Evolutionary conservation across 371 early-diverging fungal genomes (phyloP).

Genomic region (Blastocladiella emersonii): DNA sequence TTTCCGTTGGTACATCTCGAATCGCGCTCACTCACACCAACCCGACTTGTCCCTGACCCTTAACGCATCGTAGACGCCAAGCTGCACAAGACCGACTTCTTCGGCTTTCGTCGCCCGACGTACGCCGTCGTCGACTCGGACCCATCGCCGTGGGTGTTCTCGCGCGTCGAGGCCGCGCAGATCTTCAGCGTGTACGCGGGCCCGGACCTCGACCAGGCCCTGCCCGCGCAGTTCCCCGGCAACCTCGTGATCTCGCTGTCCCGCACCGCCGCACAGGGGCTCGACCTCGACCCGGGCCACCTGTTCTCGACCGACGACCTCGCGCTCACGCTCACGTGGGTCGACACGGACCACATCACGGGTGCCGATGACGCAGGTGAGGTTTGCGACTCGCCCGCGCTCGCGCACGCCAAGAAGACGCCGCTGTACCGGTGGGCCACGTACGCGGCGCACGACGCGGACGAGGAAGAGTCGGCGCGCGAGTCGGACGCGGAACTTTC

Average conservation of each 20-base stretch:
- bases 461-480: too few species aligned
- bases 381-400: too few species aligned
- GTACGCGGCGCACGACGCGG: too few species aligned
- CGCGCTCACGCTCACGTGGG: background rate
- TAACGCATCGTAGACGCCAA: too few species aligned
- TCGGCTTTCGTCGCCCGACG: background rate
- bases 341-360: background rate
- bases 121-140: background rate
- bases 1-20: background rate
- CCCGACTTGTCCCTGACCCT: too few species aligned
- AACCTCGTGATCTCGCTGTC: background rate
- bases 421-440: too few species aligned
- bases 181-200: background rate
- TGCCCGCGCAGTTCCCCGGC: background rate
- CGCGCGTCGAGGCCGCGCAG: background rate
- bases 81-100: background rate
- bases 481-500: too few species aligned
- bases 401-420: too few species aligned
- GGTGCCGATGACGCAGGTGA: too few species aligned
- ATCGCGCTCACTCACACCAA: too few species aligned
- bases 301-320: background rate
- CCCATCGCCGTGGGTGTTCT: background rate
- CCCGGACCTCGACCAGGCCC: too few species aligned
- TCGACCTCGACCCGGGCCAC: background rate
- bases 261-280: background rate